Evolutionary conservation across 1,284 basidiomycete genomes (phyloP), one percentile per base, ranked within the genome.

Genomic region (Moesziomyces globuligerus): DNA sequence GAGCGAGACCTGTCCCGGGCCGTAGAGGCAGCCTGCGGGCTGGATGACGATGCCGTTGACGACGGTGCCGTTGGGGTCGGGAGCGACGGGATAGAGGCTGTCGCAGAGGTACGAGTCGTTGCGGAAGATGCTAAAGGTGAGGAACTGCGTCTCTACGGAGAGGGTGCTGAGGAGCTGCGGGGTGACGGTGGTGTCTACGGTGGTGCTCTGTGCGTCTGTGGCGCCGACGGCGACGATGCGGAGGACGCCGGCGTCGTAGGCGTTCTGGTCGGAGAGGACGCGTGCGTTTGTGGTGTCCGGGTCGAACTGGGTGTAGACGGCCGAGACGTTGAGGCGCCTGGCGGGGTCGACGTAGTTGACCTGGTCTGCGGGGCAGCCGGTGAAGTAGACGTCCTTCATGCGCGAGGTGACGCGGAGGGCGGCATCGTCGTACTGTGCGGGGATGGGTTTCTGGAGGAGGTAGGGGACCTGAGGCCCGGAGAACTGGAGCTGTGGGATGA

Each of bases 1-100:
- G 75, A 98, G 88, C 0, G 90, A 93, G 76, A 96, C 90, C 13
- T 87, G 86, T 1, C 94, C 94, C 1, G 78, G 76, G 13, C 76
- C 78, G 45, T 78, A 80, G 7, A 72, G 54, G 40, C 78, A 80
- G 7, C 68, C 69, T 2, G 64, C 51, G 4, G 62, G 71, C 9
- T 65, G 48, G 28, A 66, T 59, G 43, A 58, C 62, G 18, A 66
- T 51, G 15, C 55, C 55, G 24, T 52, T 54, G 46, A 64, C 48
- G 36, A 70, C 67, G 11, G 53, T 56, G 11, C 54, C 60, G 37
- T 72, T 65, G 7, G 74, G 72, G 48, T 80, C 76, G 6, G 67
- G 66, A 3, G 36, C 37, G 17, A 68, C 52, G 0, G 76, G 76
- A 25, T 71, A 78, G 40, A 80, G 48, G 28, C 64, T 74, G 32